Evolutionary conservation across 1,139 yeast genomes (phyloP).

Genomic region (Protomyces macrosporus): DNA sequence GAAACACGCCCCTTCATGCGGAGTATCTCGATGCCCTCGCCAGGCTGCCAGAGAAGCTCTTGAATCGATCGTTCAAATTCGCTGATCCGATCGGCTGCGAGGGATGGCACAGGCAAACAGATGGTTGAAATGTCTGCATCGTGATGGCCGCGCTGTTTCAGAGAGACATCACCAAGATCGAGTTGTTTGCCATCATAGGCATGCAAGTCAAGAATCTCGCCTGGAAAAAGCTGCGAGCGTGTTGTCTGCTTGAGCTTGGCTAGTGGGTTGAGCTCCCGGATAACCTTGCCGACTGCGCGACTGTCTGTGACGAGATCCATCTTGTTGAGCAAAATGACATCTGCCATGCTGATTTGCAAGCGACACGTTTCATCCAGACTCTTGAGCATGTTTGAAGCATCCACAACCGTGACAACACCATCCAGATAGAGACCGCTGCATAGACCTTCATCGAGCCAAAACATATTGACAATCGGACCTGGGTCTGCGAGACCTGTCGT

Average conservation of each 20-base stretch:
- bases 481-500: conserved; percentile 99
- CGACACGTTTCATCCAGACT: conserved; percentile 55
- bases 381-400: conserved; percentile 60
- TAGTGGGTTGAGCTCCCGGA: conserved; percentile 57
- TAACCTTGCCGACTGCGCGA: conserved; percentile 37
- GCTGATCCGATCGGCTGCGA: conserved; percentile 40
- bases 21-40: conserved; percentile 53
- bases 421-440: conserved; percentile 80
- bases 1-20: conserved; percentile 74
- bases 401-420: conserved; percentile 89
- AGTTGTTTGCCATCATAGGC: conserved; percentile 60
- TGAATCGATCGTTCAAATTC: conserved; percentile 60
- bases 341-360: conserved; percentile 80
- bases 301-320: conserved; percentile 48
- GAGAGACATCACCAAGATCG: neutral
- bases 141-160: neutral
- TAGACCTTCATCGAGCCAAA: conserved; percentile 91
- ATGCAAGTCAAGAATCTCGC: conserved; percentile 65
- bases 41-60: conserved; percentile 61
- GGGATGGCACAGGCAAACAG: conserved; percentile 50
- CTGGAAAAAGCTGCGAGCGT: conserved; percentile 61
- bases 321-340: conserved; percentile 71
- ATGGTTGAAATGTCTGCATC: conserved; percentile 56
- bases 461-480: conserved; percentile 91
- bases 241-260: conserved; percentile 65